phyloP scores from a whole-genome alignment of 2,329 filamentous ascomycete species.

The Ophiostoma fasciatum region DNA sequence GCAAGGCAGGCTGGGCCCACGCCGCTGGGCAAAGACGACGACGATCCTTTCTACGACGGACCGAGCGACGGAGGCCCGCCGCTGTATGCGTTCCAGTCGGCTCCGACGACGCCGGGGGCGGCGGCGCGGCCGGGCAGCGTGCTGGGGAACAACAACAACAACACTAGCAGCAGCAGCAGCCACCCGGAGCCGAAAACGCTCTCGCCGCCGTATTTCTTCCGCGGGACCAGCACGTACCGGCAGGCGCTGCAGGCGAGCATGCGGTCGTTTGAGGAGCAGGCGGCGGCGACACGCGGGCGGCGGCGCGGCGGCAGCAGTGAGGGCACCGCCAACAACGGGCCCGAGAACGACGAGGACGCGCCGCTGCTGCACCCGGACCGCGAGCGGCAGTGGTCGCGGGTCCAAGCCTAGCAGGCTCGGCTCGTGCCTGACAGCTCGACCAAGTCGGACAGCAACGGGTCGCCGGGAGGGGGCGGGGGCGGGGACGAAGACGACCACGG shows the following conservation, averaged over 20 bases:
- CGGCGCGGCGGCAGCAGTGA: background rate
- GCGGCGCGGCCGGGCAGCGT: background rate
- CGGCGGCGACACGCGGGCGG: background rate
- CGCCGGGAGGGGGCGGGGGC: no score
- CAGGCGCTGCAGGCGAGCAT: constrained; percentile 34
- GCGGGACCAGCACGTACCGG: constrained; percentile 40
- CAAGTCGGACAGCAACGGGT: constrained; percentile 4
- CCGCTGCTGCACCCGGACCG: constrained; percentile 7
- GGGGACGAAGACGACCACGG: no score
- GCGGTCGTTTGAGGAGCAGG: constrained; percentile 18
- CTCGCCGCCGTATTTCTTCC: constrained; percentile 27
- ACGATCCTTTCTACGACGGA: constrained; percentile 9
- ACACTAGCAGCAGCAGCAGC: no score
- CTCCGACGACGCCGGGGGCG: constrained; percentile 6
- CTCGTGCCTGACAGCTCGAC: constrained; percentile 6
- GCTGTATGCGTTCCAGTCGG: constrained; percentile 8
- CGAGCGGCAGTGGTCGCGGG: constrained; percentile 11
- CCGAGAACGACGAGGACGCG: constrained; percentile 3
- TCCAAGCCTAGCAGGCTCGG: constrained; percentile 11
- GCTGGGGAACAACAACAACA: no score
- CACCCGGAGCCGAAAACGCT: background rate
- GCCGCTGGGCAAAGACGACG: background rate
- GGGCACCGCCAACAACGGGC: background rate
- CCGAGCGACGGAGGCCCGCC: background rate
- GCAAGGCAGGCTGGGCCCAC: background rate